Evolutionary conservation across 1,284 basidiomycete genomes (phyloP), one percentile per base, ranked within the genome.

Genomic region (Ceratobasidium sp.): DNA sequence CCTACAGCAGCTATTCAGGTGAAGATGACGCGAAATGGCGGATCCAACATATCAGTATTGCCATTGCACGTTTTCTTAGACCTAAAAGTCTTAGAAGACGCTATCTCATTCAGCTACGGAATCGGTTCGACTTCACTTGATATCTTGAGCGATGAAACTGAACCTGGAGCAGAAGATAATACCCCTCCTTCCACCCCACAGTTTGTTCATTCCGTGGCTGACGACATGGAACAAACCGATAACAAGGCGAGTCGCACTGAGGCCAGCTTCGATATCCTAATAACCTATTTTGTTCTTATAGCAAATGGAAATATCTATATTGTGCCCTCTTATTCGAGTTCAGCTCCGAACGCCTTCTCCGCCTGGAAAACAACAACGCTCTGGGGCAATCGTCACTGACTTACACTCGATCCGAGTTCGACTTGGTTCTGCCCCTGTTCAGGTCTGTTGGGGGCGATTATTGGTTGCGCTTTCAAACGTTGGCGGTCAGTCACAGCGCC

Each of bases 21-120:
- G 1, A 51, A 63, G 17, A 61, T 71, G 58, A 53, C 56, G 13
- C 63, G 28, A 45, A 45, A 26, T 6, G 53, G 74, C 28, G 28
- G 47, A 23, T 31, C 75, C 7, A 84, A 86, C 37, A 79, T 89
- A 54, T 81, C 84, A 23, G 76, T 92, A 5, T 84, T 86, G 1
- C 90, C 94, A 1, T 80, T 95, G 6, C 94, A 95, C 80, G 58
- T 93, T 15, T 94, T 94, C 81, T 75, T 93, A 39, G 94, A 96
- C 81, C 84, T 94, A n/a, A 88, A 86, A 81, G 79, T 89, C 35
- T 79, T 91, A 53, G 85, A 89, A 49, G 90, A 91, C 77, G 83
- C 91, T 63, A 56, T 77, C 15, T 39, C 68, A n/a, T 78, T 76
- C 35, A 63, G 66, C 7, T 42, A 69, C 20, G 45, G 64, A 28